Evolutionary conservation across 768 basidiomycete species (phyloP), one percentile per base, ranked within the genome.

Genomic region (Mrakia hoshinonis): DNA sequence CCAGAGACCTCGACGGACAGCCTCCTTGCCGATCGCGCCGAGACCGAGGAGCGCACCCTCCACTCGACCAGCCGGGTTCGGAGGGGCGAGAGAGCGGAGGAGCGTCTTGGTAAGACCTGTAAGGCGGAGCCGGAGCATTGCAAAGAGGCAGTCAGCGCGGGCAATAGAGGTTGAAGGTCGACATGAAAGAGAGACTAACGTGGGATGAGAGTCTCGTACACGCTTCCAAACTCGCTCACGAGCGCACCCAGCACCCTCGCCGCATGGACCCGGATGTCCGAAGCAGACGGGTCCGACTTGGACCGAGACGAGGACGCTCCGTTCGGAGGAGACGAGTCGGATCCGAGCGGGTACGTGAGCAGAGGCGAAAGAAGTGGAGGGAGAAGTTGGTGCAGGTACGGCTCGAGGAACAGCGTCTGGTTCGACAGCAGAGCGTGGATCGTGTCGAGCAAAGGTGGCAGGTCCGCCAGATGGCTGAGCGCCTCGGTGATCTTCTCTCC

Each of bases 361-460:
- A 99, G 85, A 69, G 89, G 89, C 6, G 95, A 96, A 39, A 99
- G 85, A 66, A 97, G 85, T 0, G 94, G 89, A 1, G 94, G 94
- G 0, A 98, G 85, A 20, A 98, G 84, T 88, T 98, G 95, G 77
- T 98, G 96, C 5, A 98, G 84, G 78, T 96, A 98, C 54, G 95
- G 96, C 79, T 99, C 96, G 29, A 97, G 86, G 77, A 97, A 97
- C 6, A 99, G 82, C 0, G 90, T 89, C 38, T 84, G 82, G 79
- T 98, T 99, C 68, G 90, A 89, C 62, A 96, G 81, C 18, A 97
- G 82, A 2, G 92, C 90, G 71, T 87, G 84, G 52, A 92, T 86
- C 22, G 91, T 90, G 73, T 92, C 91, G 73, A 98, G 81, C 2
- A 99, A 82, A 9, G 87, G 83, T 72, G 83, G 83, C 15, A 91